Evolutionary conservation across 495 filamentous ascomycete genomes (phyloP).

Genomic region (Aspergillus mulundensis): DNA sequence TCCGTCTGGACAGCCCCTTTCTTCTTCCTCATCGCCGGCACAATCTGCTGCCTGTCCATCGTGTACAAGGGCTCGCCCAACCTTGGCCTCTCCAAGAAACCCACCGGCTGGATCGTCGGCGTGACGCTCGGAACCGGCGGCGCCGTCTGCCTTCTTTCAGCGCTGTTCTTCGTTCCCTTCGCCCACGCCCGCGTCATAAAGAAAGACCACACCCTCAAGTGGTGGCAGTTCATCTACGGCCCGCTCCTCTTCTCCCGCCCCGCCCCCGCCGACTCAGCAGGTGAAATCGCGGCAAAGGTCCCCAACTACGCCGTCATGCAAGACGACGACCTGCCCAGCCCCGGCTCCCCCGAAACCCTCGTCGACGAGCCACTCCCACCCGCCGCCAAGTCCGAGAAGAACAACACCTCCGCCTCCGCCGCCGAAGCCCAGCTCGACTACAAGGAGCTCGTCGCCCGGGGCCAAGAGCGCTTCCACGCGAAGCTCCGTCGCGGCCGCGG

Average conservation of each 20-base stretch:
- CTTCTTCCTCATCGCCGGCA: conserved; percentile 56
- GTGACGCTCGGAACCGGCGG: conserved; percentile 52
- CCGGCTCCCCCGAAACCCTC: conserved; percentile 22
- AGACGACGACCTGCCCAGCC: conserved; percentile 29
- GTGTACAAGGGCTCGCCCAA: conserved; percentile 63
- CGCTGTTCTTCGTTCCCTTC: conserved; percentile 58
- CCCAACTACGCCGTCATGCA: conserved; percentile 54
- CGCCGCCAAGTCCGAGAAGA: conserved; percentile 42
- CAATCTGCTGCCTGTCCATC: conserved; percentile 56
- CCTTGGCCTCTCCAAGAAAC: conserved; percentile 52
- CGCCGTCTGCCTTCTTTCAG: conserved; percentile 48
- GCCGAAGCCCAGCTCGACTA: conserved; percentile 48
- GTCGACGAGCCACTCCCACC: conserved; percentile 17
- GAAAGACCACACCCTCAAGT: conserved; percentile 49
- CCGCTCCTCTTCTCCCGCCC: conserved; percentile 50
- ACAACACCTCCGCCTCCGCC: conserved; percentile 26
- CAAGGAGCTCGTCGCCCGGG: conserved; percentile 51
- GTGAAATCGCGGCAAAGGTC: conserved; percentile 44
- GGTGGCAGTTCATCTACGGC: conserved; percentile 50
- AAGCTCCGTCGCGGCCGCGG: conserved; percentile 54
- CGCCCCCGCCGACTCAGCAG: conserved; percentile 24
- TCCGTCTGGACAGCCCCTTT: conserved; percentile 55
- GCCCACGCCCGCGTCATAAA: conserved; percentile 51
- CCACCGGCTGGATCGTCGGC: conserved; percentile 49
- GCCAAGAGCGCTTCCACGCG: conserved; percentile 45